These are phyloP conservation scores for Calonectria henricotiae DNA, from an alignment of 2,329 filamentous ascomycete genomes.

Conservation along the genomic window DNA sequence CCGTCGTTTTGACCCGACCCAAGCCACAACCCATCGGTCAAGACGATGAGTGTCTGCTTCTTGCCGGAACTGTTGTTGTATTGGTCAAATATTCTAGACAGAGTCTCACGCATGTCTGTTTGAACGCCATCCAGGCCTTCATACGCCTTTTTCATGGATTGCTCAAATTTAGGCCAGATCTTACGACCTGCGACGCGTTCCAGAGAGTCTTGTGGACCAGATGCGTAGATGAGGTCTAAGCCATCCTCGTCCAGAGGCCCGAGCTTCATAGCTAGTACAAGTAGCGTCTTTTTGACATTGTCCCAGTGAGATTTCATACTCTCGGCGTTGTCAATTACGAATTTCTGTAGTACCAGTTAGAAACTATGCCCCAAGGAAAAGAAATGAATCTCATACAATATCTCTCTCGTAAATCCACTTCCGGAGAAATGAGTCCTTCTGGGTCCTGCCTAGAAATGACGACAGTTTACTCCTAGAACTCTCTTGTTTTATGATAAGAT, in stretches of 20 bases:
- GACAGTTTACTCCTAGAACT: not conserved
- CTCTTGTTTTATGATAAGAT: not conserved
- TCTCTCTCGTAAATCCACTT: conserved; percentile 12
- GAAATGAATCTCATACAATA: conserved; percentile 4
- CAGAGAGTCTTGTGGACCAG: not conserved
- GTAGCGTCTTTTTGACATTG: conserved; percentile 10
- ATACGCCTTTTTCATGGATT: conserved; percentile 11
- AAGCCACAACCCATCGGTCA: conserved; percentile 22
- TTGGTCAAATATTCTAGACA: conserved; percentile 10
- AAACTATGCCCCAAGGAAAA: not conserved
- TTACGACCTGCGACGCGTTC: not conserved
- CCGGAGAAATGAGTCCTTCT: conserved; percentile 1
- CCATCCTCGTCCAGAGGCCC: conserved; percentile 25
- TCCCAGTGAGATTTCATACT: conserved; percentile 26
- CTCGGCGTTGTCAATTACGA: conserved; percentile 19
- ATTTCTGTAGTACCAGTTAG: conserved; percentile 3
- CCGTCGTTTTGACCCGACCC: not conserved
- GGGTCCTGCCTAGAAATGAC: not conserved
- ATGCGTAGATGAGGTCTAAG: conserved; percentile 15
- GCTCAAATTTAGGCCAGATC: not conserved
- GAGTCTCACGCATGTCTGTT: conserved; percentile 21
- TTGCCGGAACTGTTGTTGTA: conserved; percentile 1
- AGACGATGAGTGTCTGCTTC: conserved; percentile 25
- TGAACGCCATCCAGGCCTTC: not conserved
- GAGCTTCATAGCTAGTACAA: conserved; percentile 24